These are phyloP conservation scores for Phytophthora syringae DNA, from an alignment of 352 stramenopile species.

Conservation along the genomic window DNA sequence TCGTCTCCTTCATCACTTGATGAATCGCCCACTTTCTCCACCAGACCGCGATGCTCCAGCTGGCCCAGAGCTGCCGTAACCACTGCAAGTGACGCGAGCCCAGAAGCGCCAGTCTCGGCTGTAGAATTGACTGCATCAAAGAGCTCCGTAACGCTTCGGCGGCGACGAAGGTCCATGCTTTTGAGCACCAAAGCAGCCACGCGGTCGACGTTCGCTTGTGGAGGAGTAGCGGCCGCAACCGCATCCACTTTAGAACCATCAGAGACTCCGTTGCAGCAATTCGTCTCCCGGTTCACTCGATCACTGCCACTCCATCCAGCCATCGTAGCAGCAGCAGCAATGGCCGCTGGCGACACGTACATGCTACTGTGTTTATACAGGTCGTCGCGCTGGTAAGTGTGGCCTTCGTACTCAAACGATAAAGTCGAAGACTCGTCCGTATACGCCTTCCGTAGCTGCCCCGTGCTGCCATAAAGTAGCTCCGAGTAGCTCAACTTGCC, in stretches of 20 bases:
- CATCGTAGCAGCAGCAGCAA: constrained; percentile 30
- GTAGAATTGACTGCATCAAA: constrained; percentile 53
- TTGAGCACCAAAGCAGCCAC: constrained; percentile 58
- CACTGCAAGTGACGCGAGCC: constrained; percentile 50
- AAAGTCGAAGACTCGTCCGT: constrained; percentile 79
- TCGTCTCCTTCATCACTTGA: constrained; percentile 18
- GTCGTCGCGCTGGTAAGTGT: constrained; percentile 73
- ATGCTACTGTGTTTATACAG: constrained; percentile 87
- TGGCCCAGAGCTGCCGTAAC: constrained; percentile 67
- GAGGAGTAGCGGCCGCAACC: constrained; percentile 8
- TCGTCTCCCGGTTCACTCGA: constrained; percentile 30
- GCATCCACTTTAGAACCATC: constrained; percentile 15
- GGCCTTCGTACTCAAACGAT: constrained; percentile 78
- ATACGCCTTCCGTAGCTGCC: constrained; percentile 84
- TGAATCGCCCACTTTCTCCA: constrained; percentile 53
- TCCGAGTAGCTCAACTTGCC: constrained; percentile 88
- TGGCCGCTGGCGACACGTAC: constrained; percentile 67
- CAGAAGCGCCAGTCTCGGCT: neutral
- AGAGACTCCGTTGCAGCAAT: constrained; percentile 6
- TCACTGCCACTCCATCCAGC: constrained; percentile 42
- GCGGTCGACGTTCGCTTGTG: constrained; percentile 45
- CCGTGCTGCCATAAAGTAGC: constrained; percentile 79
- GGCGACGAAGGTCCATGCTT: constrained; percentile 63
- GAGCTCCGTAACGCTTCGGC: constrained; percentile 63
- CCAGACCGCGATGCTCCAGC: constrained; percentile 51